These are phyloP conservation scores for Erodium texanum DNA, from an alignment of 441 rosid genomes.

Conservation along the genomic window DNA sequence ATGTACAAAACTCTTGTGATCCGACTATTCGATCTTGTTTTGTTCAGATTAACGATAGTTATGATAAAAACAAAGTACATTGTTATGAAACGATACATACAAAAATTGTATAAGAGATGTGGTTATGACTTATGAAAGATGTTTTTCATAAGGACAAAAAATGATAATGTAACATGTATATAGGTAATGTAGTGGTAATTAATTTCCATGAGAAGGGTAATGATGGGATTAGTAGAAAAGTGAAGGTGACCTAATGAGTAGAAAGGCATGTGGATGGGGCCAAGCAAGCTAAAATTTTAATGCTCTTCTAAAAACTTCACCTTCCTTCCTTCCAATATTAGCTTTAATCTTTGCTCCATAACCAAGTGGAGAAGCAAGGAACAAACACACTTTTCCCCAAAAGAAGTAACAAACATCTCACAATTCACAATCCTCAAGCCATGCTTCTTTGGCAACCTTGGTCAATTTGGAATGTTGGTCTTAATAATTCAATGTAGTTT, in stretches of 20 bases:
- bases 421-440: no score
- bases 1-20: no score
- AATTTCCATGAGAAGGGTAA: neutral
- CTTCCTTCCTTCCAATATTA: neutral
- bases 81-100: no score
- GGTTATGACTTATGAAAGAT: no score
- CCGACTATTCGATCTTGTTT: no score
- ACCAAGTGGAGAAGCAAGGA: neutral
- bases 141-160: no score
- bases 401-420: neutral
- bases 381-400: neutral
- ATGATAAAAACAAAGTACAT: no score
- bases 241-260: neutral
- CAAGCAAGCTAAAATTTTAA: neutral
- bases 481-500: neutral
- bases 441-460: neutral
- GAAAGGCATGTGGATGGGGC: neutral
- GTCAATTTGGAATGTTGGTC: neutral
- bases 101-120: no score
- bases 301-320: neutral
- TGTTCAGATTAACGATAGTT: no score
- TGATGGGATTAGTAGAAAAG: neutral
- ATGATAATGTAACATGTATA: no score
- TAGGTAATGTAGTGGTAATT: no score
- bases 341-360: neutral